phyloP scores from a whole-genome alignment of 2,329 filamentous ascomycete genomes.

The Talaromyces sp. region DNA sequence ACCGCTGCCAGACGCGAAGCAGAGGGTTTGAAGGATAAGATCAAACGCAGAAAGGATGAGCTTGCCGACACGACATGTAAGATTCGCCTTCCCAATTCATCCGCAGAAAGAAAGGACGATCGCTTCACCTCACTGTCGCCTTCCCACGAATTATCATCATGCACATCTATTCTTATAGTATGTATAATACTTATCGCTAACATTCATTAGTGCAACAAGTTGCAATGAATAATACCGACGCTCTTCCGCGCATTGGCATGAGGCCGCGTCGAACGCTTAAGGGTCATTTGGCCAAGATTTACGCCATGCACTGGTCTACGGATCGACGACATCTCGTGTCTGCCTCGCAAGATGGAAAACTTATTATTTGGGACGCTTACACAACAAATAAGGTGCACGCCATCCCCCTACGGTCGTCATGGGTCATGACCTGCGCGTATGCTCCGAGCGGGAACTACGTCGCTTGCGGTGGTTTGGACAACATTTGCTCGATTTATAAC shows the following conservation, averaged over 20 bases:
- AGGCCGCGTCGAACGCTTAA: constrained; percentile 95
- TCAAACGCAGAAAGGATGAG: constrained; percentile 99
- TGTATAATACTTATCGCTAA: background rate
- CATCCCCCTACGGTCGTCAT: constrained; percentile 92
- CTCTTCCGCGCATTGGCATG: constrained; percentile 91
- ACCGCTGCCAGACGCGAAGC: constrained; percentile 92
- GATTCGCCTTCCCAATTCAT: background rate
- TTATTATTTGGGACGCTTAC: constrained; percentile 99
- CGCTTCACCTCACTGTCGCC: constrained; percentile 38
- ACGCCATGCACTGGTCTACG: constrained; percentile 99
- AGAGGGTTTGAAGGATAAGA: constrained; percentile 94
- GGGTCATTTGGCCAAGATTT: constrained; percentile 97
- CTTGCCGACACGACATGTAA: constrained; percentile 93
- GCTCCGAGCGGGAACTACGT: constrained; percentile 98
- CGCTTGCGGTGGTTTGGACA: constrained; percentile 95
- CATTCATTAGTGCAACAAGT: constrained; percentile 72
- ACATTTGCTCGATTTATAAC: constrained; percentile 99
- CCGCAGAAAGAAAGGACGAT: background rate
- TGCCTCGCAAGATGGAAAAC: constrained; percentile 96
- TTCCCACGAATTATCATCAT: background rate
- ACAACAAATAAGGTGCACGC: constrained; percentile 99
- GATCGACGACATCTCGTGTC: constrained; percentile 95
- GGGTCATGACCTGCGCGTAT: constrained; percentile 99
- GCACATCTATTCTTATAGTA: background rate
- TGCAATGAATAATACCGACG: constrained; percentile 84